Evolutionary conservation across 2,329 filamentous ascomycete species (phyloP).

Genomic region (Emergomyces africanus): DNA sequence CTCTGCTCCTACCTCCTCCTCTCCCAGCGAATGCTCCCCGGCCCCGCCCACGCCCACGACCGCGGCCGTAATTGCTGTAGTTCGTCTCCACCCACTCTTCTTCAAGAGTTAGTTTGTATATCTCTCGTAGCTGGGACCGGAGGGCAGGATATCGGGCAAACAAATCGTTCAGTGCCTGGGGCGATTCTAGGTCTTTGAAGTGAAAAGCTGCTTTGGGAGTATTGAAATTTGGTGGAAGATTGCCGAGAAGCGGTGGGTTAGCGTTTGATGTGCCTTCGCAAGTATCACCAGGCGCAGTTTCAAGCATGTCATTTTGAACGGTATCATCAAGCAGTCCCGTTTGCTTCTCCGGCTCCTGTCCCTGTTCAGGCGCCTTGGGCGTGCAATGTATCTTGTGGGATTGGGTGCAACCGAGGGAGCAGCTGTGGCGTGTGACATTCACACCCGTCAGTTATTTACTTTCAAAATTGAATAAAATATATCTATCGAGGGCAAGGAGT

Average conservation of each 20-base stretch:
- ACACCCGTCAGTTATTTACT: neutral
- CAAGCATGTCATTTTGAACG: neutral
- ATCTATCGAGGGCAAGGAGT: neutral
- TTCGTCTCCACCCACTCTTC: conserved; percentile 28
- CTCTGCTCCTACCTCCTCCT: conserved; percentile 16
- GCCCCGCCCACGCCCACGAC: conserved; percentile 15
- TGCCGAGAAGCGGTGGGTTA: neutral
- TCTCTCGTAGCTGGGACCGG: conserved; percentile 27
- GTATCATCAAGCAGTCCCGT: neutral
- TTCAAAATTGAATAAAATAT: neutral
- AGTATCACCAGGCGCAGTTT: neutral
- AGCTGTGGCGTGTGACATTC: conserved; percentile 20
- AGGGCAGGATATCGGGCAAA: conserved; percentile 28
- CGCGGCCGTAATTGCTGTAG: conserved; percentile 13
- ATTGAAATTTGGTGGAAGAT: neutral
- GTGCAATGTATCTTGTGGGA: conserved; percentile 32
- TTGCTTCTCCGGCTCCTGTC: conserved; percentile 6
- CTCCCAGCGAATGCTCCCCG: conserved; percentile 14
- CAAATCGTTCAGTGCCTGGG: conserved; percentile 24
- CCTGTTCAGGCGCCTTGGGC: conserved; percentile 11
- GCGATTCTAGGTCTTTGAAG: conserved; percentile 14
- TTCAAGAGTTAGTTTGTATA: conserved; percentile 29
- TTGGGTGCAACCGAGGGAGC: conserved; percentile 34
- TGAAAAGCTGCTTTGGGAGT: neutral
- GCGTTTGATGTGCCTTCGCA: neutral